These are phyloP conservation scores for Aureobasidium mangrovei DNA, from an alignment of 2,329 filamentous ascomycete species.

Conservation along the genomic window DNA sequence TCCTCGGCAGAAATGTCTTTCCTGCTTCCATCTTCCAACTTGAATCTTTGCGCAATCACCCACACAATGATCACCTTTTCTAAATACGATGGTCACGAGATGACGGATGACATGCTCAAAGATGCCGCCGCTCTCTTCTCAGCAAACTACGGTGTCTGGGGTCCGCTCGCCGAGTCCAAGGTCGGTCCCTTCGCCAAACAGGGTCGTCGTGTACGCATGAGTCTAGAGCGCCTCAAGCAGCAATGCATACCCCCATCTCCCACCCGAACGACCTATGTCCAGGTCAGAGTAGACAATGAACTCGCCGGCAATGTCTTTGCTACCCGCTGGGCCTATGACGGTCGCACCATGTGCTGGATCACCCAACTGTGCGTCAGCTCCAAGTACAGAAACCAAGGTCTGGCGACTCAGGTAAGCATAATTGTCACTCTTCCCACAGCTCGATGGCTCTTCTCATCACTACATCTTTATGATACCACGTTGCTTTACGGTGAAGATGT, in stretches of 20 bases:
- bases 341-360: background rate
- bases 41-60: background rate
- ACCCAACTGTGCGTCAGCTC: background rate
- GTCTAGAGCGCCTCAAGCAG: background rate
- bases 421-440: background rate
- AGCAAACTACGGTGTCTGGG: slow-evolving; percentile 3
- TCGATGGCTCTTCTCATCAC: background rate
- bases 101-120: background rate
- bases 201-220: slow-evolving; percentile 5
- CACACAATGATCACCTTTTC: background rate
- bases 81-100: background rate
- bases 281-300: background rate
- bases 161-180: background rate
- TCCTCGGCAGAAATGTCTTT: too few relatives aligned
- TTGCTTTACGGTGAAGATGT: background rate
- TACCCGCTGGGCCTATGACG: background rate
- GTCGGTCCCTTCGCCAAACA: background rate
- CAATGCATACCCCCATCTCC: background rate
- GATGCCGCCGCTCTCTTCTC: background rate
- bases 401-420: slow-evolving; percentile 2
- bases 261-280: background rate
- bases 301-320: background rate
- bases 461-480: background rate
- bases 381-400: background rate
- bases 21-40: too few relatives aligned